A percentile compares a stretch with the other conserved stretches of the same genome.
Evolutionary conservation across 768 basidiomycete genomes (phyloP).

Genomic region (Lactifluus subvellereus): DNA sequence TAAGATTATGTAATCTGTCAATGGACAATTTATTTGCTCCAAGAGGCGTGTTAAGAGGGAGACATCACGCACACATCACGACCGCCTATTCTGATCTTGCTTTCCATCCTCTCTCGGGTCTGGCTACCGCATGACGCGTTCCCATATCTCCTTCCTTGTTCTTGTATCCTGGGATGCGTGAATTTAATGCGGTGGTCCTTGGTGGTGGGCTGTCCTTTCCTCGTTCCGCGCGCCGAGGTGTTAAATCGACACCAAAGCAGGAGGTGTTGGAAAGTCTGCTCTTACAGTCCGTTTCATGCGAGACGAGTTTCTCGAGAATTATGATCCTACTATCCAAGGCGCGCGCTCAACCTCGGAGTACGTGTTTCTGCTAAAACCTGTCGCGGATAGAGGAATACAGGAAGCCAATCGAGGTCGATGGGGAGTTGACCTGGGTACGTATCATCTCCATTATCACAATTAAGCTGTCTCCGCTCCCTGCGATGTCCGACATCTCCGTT

Average conservation of each 20-base stretch:
- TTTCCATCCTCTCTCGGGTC: constrained; percentile 7
- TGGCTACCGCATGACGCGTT: constrained; percentile 21
- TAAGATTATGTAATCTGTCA: background rate
- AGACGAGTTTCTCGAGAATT: constrained; percentile 66
- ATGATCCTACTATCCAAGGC: constrained; percentile 87
- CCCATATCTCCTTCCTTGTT: constrained; percentile 17
- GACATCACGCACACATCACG: constrained; percentile 5
- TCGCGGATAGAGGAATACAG: constrained; percentile 59
- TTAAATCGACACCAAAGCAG: constrained; percentile 42
- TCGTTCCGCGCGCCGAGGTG: background rate
- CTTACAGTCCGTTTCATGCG: constrained; percentile 74
- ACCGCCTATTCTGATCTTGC: background rate
- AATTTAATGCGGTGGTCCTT: constrained; percentile 74
- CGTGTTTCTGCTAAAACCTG: background rate
- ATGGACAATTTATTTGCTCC: background rate
- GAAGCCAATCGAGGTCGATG: constrained; percentile 59
- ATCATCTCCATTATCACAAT: constrained; percentile 7
- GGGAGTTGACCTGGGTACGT: constrained; percentile 55
- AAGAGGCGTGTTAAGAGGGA: background rate
- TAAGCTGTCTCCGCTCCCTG: constrained; percentile 2
- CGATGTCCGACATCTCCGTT: background rate
- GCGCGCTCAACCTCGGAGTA: constrained; percentile 9
- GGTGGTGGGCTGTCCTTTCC: constrained; percentile 48
- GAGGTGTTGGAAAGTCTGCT: constrained; percentile 86
- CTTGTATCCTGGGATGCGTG: constrained; percentile 43